phyloP scores from a whole-genome alignment of 768 basidiomycete species.

The Polyporus arcularius region DNA sequence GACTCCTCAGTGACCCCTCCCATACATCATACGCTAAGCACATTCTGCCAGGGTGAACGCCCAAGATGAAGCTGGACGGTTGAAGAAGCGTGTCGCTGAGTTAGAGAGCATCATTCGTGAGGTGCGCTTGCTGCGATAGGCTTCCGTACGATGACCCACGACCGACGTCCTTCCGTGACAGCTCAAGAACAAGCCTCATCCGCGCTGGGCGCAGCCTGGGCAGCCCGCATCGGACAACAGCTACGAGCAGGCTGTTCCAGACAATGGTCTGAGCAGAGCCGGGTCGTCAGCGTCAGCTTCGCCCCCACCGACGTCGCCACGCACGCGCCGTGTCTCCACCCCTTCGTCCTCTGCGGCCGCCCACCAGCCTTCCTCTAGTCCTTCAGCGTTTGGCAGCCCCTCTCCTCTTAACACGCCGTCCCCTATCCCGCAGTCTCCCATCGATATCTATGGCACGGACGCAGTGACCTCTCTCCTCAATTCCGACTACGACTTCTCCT shows the following conservation, averaged over 20 bases:
- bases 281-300: neutral
- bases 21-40: neutral
- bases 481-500: slow-evolving; percentile 24
- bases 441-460: slow-evolving; percentile 15
- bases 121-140: slow-evolving; percentile 34
- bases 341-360: slow-evolving; percentile 14
- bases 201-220: slow-evolving; percentile 50
- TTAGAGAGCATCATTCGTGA: slow-evolving; percentile 85
- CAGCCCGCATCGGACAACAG: neutral
- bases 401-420: slow-evolving; percentile 27
- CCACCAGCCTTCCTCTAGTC: neutral
- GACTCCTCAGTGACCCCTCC: slow-evolving; percentile 27
- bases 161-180: slow-evolving; percentile 29
- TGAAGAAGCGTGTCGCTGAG: slow-evolving; percentile 77
- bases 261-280: neutral
- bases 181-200: slow-evolving; percentile 75
- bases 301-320: slow-evolving; percentile 3
- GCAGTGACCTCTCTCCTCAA: slow-evolving; percentile 9
- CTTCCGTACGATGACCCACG: neutral
- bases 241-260: slow-evolving; percentile 1
- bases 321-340: neutral
- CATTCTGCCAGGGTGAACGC: slow-evolving; percentile 21
- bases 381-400: slow-evolving; percentile 16
- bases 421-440: slow-evolving; percentile 22
- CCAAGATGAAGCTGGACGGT: slow-evolving; percentile 63